phyloP scores from a whole-genome alignment of 140 eudicot genomes.

The Stevia rebaudiana region DNA sequence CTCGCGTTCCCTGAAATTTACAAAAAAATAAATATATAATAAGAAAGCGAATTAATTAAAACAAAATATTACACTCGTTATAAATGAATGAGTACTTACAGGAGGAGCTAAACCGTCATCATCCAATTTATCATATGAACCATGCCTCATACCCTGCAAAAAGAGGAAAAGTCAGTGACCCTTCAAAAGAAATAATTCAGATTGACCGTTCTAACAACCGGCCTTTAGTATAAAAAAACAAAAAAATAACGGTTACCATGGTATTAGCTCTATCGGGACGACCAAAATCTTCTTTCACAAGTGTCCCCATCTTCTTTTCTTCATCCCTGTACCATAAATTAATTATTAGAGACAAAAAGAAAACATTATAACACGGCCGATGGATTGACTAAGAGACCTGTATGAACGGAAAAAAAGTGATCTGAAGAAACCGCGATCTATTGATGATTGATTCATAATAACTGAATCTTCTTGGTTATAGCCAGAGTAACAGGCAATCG shows the following conservation, averaged over 20 bases:
- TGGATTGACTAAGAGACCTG: conserved; percentile 28
- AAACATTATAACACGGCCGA: neutral
- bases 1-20: conserved; percentile 62
- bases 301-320: conserved; percentile 96
- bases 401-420: conserved; percentile 92
- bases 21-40: neutral
- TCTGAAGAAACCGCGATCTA: conserved; percentile 92
- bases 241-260: conserved; percentile 34
- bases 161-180: no score
- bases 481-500: conserved; percentile 92
- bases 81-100: conserved; percentile 34
- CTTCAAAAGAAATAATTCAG: no score
- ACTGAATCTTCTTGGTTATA: conserved; percentile 98
- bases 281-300: conserved; percentile 91
- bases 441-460: conserved; percentile 91
- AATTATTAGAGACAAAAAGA: neutral
- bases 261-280: conserved; percentile 83
- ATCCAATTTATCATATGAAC: conserved; percentile 93
- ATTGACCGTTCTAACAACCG: neutral
- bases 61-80: neutral
- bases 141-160: conserved; percentile 89
- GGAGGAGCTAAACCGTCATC: conserved; percentile 99
- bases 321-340: conserved; percentile 45
- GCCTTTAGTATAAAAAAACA: neutral
- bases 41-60: no score